Evolutionary conservation across 768 basidiomycete genomes (phyloP).

Genomic region (Rhizopogon vesiculosus): DNA sequence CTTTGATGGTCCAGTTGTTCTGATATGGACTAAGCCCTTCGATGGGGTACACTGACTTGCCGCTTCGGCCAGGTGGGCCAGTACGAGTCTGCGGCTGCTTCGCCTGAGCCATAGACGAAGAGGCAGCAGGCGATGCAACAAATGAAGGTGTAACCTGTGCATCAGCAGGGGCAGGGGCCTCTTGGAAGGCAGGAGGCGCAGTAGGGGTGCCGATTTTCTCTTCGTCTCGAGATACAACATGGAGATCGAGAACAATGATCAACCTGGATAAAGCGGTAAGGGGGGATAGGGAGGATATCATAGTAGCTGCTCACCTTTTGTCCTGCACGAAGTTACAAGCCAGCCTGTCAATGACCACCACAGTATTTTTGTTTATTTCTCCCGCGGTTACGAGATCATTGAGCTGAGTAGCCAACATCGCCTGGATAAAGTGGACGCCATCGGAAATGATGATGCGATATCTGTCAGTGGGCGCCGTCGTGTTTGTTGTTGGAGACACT

Average conservation of each 20-base stretch:
- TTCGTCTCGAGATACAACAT: conserved; percentile 43
- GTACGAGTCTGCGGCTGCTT: conserved; percentile 6
- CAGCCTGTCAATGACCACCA: conserved; percentile 69
- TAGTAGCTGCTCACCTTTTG: conserved; percentile 57
- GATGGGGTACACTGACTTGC: conserved; percentile 65
- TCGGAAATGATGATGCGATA: conserved; percentile 88
- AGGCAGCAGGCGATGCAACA: conserved; percentile 21
- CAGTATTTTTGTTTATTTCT: conserved; percentile 55
- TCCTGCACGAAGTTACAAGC: conserved; percentile 82
- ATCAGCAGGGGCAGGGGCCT: conserved; percentile 18
- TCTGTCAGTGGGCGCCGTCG: conserved; percentile 42
- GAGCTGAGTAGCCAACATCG: conserved; percentile 92
- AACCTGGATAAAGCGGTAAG: conserved; percentile 43
- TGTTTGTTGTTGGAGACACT: conserved; percentile 38
- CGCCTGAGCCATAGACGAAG: conserved; percentile 13
- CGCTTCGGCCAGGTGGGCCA: conserved; percentile 11
- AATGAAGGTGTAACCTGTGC: conserved; percentile 25
- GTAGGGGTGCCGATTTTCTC: conserved; percentile 75
- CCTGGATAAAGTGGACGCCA: conserved; percentile 80
- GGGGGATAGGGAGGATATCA: neutral
- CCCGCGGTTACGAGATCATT: conserved; percentile 69
- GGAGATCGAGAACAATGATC: conserved; percentile 71
- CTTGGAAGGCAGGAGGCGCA: conserved; percentile 32
- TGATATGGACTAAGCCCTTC: conserved; percentile 95
- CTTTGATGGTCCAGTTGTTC: conserved; percentile 98